Percentiles rank a stretch among this genome's conserved stretches.
phyloP scores from a whole-genome alignment of 371 early-diverging fungal species.

The Rhizomucor miehei region DNA sequence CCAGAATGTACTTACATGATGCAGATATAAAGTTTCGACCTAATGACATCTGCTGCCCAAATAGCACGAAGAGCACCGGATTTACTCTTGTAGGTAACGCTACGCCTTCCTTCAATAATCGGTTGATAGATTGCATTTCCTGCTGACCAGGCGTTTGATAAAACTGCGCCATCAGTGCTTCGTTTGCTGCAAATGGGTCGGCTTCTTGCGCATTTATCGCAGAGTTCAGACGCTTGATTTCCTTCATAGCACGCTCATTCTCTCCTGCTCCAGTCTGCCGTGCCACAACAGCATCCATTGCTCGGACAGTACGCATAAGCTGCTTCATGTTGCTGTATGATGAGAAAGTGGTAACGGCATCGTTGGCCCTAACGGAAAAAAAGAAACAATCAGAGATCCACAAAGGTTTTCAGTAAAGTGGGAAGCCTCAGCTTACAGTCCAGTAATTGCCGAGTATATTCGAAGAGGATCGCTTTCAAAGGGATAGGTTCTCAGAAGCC shows the following conservation, averaged over 20 bases:
- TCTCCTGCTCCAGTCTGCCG: slow-evolving; percentile 14
- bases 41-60: slow-evolving; percentile 60
- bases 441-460: slow-evolving; percentile 45
- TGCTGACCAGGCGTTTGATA: background rate
- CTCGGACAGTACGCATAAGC: too few species aligned
- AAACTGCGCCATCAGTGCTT: background rate
- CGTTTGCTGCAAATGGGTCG: background rate
- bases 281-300: slow-evolving; percentile 16
- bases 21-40: slow-evolving; percentile 57
- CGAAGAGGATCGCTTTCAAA: slow-evolving; percentile 53
- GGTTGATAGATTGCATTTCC: background rate
- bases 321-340: too few species aligned
- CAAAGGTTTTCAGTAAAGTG: too few species aligned
- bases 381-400: too few species aligned
- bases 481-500: slow-evolving; percentile 43
- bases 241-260: too few species aligned
- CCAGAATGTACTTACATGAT: slow-evolving; percentile 54
- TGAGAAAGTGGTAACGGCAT: too few species aligned
- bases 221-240: too few species aligned
- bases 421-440: slow-evolving; percentile 38
- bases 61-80: slow-evolving; percentile 49
- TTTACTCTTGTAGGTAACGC: slow-evolving; percentile 16
- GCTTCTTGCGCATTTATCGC: too few species aligned
- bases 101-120: too few species aligned
- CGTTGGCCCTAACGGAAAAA: too few species aligned